Conservation (phyloP, 176 grass and related monocot genomes). For the Phoenix dactylifera region DNA sequence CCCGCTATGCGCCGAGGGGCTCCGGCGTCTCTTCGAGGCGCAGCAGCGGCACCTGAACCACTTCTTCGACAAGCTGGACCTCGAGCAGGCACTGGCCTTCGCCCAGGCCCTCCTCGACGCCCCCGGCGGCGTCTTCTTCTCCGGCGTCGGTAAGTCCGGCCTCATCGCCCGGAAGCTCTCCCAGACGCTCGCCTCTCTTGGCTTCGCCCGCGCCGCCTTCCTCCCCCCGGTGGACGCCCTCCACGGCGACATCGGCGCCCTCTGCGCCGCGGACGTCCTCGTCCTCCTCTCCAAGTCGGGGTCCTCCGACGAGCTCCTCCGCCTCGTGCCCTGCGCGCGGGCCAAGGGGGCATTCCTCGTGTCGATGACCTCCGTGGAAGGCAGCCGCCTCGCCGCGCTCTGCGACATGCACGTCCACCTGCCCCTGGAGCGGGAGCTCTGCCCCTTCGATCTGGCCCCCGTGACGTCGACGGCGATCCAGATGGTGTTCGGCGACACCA, state of each 20-base stretch:
- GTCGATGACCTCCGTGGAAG: constrained; percentile 57
- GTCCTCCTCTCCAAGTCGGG: constrained; percentile 91
- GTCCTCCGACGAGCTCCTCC: constrained; percentile 81
- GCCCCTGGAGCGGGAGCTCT: constrained; percentile 77
- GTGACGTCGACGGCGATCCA: constrained; percentile 81
- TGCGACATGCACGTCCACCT: constrained; percentile 93
- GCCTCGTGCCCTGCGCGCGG: constrained; percentile 68
- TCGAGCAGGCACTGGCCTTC: constrained; percentile 53
- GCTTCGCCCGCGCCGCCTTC: constrained; percentile 63
- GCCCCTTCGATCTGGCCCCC: constrained; percentile 82
- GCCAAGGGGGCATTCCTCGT: constrained; percentile 70
- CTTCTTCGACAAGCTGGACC: constrained; percentile 82
- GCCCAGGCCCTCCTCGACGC: constrained; percentile 62
- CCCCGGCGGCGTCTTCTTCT: constrained; percentile 79
- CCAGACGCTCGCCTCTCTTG: constrained; percentile 82
- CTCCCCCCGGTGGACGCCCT: constrained; percentile 79
- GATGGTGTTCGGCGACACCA: constrained; percentile 88
- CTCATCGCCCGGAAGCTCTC: constrained; percentile 68
- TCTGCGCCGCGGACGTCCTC: constrained; percentile 62
- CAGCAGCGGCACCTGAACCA: constrained; percentile 64
- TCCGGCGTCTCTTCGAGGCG: constrained; percentile 41
- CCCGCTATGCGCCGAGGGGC: constrained; percentile 21
- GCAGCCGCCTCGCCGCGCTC: constrained; percentile 46
- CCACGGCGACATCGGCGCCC: constrained; percentile 82
- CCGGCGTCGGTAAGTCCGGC: constrained; percentile 85